A percentile compares a stretch with the other conserved stretches of the same genome.
These are phyloP conservation scores for Podila clonocystis DNA, from an alignment of 192 early-diverging fungal genomes.

Conservation along the genomic window DNA sequence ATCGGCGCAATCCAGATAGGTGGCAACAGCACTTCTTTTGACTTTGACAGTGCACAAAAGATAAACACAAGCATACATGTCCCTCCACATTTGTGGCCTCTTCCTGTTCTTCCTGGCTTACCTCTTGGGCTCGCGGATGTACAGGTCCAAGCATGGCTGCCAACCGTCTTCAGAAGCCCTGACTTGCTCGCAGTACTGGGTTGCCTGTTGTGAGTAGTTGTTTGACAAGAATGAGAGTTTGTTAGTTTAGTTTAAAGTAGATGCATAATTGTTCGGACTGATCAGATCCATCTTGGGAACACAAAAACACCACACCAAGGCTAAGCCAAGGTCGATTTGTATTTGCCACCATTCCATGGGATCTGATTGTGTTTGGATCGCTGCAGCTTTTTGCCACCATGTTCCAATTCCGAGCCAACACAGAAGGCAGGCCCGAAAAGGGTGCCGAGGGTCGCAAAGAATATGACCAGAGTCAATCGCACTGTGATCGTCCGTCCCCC, in stretches of 20 bases:
- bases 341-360: too few species aligned
- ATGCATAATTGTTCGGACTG: too few species aligned
- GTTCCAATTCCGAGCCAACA: too few species aligned
- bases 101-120: slow-evolving; percentile 28
- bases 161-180: slow-evolving; percentile 83
- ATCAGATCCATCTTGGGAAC: too few species aligned
- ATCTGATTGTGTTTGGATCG: too few species aligned
- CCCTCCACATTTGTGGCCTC: not conserved
- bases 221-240: not conserved
- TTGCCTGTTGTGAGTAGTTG: slow-evolving; percentile 65
- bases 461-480: too few species aligned
- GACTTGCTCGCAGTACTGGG: slow-evolving; percentile 83
- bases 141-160: slow-evolving; percentile 85
- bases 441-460: too few species aligned
- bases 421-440: too few species aligned
- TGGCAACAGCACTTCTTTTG: not conserved
- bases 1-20: slow-evolving; percentile 31
- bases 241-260: too few species aligned
- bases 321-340: too few species aligned
- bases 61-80: not conserved
- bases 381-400: too few species aligned
- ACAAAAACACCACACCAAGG: too few species aligned
- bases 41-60: slow-evolving; percentile 5
- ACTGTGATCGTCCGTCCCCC: not conserved
- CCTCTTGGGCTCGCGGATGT: slow-evolving; percentile 78